Conservation (phyloP, 768 basidiomycete species). For the Mycena rosella region DNA sequence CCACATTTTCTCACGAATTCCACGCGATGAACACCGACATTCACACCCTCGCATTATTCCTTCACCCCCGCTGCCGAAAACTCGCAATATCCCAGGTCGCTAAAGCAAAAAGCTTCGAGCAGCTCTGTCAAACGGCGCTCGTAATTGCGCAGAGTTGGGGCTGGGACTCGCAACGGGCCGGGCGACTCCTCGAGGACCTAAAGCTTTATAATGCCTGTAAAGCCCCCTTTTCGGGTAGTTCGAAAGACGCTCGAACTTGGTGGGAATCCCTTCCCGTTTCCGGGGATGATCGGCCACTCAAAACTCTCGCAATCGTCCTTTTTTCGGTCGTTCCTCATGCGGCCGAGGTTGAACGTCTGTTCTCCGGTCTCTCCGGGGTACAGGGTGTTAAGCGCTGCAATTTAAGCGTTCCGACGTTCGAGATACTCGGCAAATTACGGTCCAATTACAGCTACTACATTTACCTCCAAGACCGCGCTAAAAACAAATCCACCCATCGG, state of each 20-base stretch:
- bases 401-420: conserved; percentile 37
- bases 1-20: neutral
- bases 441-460: neutral
- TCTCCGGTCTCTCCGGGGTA: conserved; percentile 39
- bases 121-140: conserved; percentile 4
- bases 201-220: conserved; percentile 38
- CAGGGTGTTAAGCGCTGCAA: conserved; percentile 36
- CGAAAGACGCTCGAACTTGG: conserved; percentile 39
- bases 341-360: conserved; percentile 42
- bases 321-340: conserved; percentile 45
- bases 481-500: neutral
- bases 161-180: conserved; percentile 41
- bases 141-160: conserved; percentile 34
- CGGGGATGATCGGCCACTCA: conserved; percentile 26
- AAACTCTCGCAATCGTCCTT: conserved; percentile 38
- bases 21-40: neutral
- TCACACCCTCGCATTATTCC: conserved; percentile 6
- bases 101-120: neutral
- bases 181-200: conserved; percentile 40
- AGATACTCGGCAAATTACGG: conserved; percentile 28
- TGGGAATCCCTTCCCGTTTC: conserved; percentile 38
- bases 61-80: conserved; percentile 8
- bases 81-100: conserved; percentile 4
- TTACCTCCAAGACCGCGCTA: neutral
- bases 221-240: conserved; percentile 39